Evolutionary conservation across 2,329 filamentous ascomycete genomes (phyloP).

Genomic region (Pestalotiopsis sp.): DNA sequence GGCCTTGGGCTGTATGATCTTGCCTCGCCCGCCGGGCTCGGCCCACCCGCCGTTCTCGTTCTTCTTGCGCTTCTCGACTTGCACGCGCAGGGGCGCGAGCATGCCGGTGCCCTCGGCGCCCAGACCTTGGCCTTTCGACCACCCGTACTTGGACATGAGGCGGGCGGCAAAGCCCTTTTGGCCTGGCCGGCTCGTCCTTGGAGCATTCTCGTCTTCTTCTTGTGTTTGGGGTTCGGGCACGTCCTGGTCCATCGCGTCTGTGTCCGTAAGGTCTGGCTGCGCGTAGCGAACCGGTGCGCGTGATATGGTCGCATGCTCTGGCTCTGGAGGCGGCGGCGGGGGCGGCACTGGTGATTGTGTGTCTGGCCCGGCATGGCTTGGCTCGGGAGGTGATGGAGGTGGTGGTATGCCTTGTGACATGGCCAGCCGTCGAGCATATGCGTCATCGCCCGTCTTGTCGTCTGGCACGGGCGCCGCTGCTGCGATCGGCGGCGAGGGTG

Average conservation of each 20-base stretch:
- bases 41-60: constrained; percentile 78
- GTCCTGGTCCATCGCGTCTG: constrained; percentile 40
- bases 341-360: constrained; percentile 14
- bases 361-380: constrained; percentile 23
- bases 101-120: constrained; percentile 84
- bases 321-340: constrained; percentile 31
- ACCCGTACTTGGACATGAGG: constrained; percentile 92
- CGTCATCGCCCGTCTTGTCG: constrained; percentile 69
- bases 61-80: constrained; percentile 85
- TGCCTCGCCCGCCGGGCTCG: constrained; percentile 69
- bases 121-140: constrained; percentile 84
- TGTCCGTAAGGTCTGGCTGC: constrained; percentile 41
- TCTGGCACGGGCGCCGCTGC: constrained; percentile 41
- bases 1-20: constrained; percentile 73
- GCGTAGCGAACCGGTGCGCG: constrained; percentile 77
- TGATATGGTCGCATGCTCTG: constrained; percentile 65
- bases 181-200: constrained; percentile 70
- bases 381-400: constrained; percentile 31
- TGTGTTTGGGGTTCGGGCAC: constrained; percentile 19
- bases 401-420: constrained; percentile 47
- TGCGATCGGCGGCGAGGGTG: constrained; percentile 48
- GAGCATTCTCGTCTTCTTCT: constrained; percentile 30
- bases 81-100: constrained; percentile 76
- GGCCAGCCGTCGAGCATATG: constrained; percentile 64
- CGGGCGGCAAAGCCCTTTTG: constrained; percentile 85